A percentile compares a stretch with the other conserved stretches of the same genome.
phyloP scores from a whole-genome alignment of 164 flowering plant species.

The Piper longum region DNA sequence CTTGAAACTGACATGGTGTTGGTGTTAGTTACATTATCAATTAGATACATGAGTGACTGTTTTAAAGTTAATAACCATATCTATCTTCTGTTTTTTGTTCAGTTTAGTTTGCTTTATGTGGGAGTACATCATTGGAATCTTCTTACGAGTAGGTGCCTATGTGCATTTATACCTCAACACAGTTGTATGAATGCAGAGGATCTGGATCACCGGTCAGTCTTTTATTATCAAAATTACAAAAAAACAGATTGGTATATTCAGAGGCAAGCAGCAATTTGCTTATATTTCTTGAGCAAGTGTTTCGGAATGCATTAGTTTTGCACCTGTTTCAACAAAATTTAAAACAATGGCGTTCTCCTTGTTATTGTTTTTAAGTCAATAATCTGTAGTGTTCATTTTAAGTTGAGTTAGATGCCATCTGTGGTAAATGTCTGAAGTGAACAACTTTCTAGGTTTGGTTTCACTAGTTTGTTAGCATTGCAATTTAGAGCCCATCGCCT shows the following conservation, averaged over 20 bases:
- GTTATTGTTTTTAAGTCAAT: too few species aligned
- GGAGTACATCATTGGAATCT: slow-evolving; percentile 42
- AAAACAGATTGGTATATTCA: slow-evolving; percentile 32
- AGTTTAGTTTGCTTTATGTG: slow-evolving; percentile 50
- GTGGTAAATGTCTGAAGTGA: too few species aligned
- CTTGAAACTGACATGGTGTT: too few species aligned
- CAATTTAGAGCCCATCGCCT: too few species aligned
- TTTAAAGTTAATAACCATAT: background rate
- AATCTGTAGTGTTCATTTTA: too few species aligned
- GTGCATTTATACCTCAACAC: slow-evolving; percentile 52
- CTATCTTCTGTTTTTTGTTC: background rate
- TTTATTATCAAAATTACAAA: slow-evolving; percentile 16
- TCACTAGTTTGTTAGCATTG: too few species aligned
- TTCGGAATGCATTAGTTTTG: too few species aligned
- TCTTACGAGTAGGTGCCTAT: slow-evolving; percentile 45
- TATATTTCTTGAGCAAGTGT: background rate
- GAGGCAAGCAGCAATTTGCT: slow-evolving; percentile 29
- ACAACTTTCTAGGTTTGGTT: too few species aligned
- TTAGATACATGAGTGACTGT: too few species aligned
- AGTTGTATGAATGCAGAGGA: slow-evolving; percentile 34
- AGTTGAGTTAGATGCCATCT: too few species aligned
- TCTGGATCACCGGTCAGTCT: slow-evolving; percentile 17
- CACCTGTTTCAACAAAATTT: background rate
- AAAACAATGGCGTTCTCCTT: background rate
- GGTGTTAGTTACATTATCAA: too few species aligned